These are phyloP conservation scores for Pueraria montana DNA, from an alignment of 306 rosid species.

Conservation along the genomic window DNA sequence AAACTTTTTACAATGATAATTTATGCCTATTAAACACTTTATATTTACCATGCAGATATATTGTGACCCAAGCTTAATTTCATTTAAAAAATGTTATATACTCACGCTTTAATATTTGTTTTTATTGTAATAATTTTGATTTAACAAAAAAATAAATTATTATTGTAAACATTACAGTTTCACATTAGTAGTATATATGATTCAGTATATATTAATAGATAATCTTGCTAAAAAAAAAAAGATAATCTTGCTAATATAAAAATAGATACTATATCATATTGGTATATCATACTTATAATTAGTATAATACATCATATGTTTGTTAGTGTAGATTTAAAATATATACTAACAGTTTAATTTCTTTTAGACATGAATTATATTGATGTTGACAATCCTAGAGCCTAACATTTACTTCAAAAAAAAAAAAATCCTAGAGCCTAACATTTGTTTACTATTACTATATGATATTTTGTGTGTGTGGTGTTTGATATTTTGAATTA, in stretches of 20 bases:
- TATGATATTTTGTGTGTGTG: neutral
- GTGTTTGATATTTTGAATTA: neutral
- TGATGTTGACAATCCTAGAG: neutral
- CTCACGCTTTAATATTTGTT: no score
- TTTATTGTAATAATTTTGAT: no score
- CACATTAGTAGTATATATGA: neutral
- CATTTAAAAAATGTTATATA: no score
- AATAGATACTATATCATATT: no score
- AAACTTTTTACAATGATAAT: no score
- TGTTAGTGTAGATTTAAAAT: no score
- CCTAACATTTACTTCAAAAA: neutral
- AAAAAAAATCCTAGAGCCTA: neutral
- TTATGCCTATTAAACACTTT: no score
- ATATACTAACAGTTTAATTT: no score
- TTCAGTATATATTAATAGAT: neutral
- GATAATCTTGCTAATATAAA: neutral
- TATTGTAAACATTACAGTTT: neutral
- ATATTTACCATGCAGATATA: no score
- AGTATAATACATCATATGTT: no score
- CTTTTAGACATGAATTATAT: neutral
- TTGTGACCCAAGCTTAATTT: no score
- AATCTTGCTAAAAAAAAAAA: neutral
- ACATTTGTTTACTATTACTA: neutral
- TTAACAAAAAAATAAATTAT: neutral
- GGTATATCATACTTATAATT: no score